Conservation (phyloP, 257 asterid species). For the Lycium barbarum region DNA sequence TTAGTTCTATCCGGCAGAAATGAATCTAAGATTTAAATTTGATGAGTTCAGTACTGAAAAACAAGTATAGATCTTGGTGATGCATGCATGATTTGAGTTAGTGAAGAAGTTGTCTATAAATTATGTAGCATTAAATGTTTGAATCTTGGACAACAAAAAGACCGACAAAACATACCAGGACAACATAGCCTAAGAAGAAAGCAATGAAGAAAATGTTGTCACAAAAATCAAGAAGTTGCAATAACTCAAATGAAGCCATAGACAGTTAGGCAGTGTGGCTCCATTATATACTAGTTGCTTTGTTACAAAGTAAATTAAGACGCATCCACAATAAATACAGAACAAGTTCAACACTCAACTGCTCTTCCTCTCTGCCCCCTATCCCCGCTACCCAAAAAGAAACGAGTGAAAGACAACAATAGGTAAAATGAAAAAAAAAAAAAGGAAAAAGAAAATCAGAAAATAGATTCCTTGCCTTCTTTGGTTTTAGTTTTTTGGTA, state of each 20-base stretch:
- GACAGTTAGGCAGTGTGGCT: background rate
- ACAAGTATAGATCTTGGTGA: background rate
- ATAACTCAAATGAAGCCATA: constrained; percentile 17
- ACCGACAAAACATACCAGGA: too few relatives aligned
- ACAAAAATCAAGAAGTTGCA: background rate
- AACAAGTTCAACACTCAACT: constrained; percentile 21
- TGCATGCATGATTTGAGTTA: constrained; percentile 12
- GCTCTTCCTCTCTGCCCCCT: background rate
- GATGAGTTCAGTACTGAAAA: background rate
- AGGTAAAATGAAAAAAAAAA: background rate
- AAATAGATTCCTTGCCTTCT: background rate
- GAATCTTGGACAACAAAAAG: background rate
- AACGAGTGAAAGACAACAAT: background rate
- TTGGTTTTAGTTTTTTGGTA: background rate
- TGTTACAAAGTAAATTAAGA: background rate
- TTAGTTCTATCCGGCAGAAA: too few relatives aligned
- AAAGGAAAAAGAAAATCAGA: background rate
- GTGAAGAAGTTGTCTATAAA: background rate
- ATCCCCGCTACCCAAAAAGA: background rate
- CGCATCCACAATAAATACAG: background rate
- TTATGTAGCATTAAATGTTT: background rate
- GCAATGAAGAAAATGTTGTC: background rate
- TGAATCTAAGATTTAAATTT: too few relatives aligned
- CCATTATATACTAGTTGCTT: background rate
- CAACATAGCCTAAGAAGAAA: constrained; percentile 35